Conservation (phyloP, 352 stramenopile species). For the Phytophthora pistaciae region DNA sequence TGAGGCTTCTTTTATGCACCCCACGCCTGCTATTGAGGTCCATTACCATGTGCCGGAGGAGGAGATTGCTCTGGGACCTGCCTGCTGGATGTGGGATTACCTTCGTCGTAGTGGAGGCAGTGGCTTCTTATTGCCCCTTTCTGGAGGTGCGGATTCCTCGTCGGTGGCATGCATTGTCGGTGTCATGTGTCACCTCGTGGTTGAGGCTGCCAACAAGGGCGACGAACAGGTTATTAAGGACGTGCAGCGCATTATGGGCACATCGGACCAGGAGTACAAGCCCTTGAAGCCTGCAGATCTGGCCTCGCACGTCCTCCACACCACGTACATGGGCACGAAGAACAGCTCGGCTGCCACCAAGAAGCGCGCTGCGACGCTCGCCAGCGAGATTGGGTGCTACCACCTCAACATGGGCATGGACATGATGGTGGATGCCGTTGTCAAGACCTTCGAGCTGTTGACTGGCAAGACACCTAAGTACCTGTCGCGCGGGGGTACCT, state of each 20-base stretch:
- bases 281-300: conserved; percentile 89
- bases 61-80: conserved; percentile 97
- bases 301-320: conserved; percentile 95
- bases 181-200: conserved; percentile 97
- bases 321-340: conserved; percentile 98
- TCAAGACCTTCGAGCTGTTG: conserved; percentile 80
- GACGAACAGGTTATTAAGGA: conserved; percentile 85
- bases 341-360: conserved; percentile 95
- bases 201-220: conserved; percentile 82
- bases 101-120: conserved; percentile 88
- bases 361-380: conserved; percentile 89
- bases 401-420: conserved; percentile 97
- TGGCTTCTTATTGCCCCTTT: conserved; percentile 97
- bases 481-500: conserved; percentile 87
- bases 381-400: conserved; percentile 95
- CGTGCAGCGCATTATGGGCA: conserved; percentile 88
- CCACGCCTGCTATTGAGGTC: conserved; percentile 69
- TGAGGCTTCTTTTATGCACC: conserved; percentile 44
- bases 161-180: conserved; percentile 97
- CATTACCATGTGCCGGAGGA: conserved; percentile 94
- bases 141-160: conserved; percentile 96
- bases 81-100: conserved; percentile 99
- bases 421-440: conserved; percentile 92
- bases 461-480: conserved; percentile 94
- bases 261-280: conserved; percentile 57